Evolutionary conservation across 2,329 filamentous ascomycete species (phyloP), one percentile per base, ranked within the genome.

Genomic region (Botryotinia calthae): DNA sequence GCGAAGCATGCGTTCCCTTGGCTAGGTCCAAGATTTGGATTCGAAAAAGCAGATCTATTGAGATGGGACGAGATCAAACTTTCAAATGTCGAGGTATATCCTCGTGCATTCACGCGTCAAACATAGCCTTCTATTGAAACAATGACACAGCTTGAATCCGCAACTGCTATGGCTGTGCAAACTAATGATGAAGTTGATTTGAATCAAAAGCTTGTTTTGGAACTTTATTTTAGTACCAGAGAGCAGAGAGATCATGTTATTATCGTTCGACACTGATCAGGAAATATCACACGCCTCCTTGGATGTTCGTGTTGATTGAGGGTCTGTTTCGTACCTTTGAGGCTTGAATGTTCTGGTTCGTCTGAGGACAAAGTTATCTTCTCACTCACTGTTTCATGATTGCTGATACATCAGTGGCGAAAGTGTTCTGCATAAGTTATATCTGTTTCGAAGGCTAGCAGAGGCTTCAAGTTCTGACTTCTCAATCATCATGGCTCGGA

Each of bases 131-230:
- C 58, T 44, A 54, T 44, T n/a, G 37, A 66, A 66, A 40, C 31
- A 25, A 28, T 8, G 25, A 28, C n/a, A 40, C 16, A 67, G n/a
- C 25, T 42, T 22, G 25, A 71, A 28, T 70, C 4, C 59, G n/a
- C 18, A n/a, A 28, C 28, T 65, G 8, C n/a, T 40, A 40, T 67
- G 64, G 64, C 34, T 31, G 22, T 18, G n/a, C 37, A 28, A 65
- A 28, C 25, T 25, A 37, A 71, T 10, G 34, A 64, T 71, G 69
- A 28, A n/a, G 28, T 54, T 40, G 10, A 28, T 28, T 25, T 54
- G 44, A 34, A 56, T 65, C 59, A 44, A 71, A 70, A 64, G 70
- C 70, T 66, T 71, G 61, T 66, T 66, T 66, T 66, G 44, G n/a
- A 42, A 54, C 48, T 7, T 16, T 65, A 22, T 66, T 22, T 42